Evolutionary conservation across 331 rosid species (phyloP).

Genomic region (Cydonia oblonga): DNA sequence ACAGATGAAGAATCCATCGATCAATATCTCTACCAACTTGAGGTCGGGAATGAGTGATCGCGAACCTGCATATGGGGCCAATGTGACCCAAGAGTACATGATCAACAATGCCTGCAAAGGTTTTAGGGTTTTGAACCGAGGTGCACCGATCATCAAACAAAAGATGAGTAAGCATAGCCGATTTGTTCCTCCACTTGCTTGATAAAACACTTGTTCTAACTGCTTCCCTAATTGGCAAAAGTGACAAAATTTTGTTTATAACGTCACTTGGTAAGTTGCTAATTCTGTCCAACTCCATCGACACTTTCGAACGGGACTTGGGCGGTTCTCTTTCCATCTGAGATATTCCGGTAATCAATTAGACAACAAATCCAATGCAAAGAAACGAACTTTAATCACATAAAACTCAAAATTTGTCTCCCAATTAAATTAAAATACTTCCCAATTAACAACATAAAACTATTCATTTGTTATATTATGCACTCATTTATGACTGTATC

Average conservation of each 20-base stretch:
- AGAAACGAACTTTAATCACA: not conserved
- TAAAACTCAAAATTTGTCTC: not conserved
- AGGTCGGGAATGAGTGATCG: conserved; percentile 32
- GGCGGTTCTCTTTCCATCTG: not conserved
- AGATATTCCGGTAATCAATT: too few species aligned
- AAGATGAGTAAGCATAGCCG: too few species aligned
- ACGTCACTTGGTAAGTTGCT: not conserved
- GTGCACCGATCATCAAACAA: too few species aligned
- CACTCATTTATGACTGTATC: not conserved
- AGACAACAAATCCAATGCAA: too few species aligned
- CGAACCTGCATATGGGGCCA: conserved; percentile 33
- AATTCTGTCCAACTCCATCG: not conserved
- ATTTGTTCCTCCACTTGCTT: too few species aligned
- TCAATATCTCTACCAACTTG: conserved; percentile 28
- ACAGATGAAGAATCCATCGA: conserved; percentile 35
- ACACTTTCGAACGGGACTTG: not conserved
- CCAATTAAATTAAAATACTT: not conserved
- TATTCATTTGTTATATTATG: not conserved
- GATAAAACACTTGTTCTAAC: too few species aligned
- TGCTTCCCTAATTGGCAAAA: too few species aligned
- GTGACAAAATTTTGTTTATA: too few species aligned
- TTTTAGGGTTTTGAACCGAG: too few species aligned
- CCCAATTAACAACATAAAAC: not conserved
- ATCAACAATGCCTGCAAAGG: too few species aligned
- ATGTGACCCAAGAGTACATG: too few species aligned